Conservation (phyloP, 371 early-diverging fungal genomes). For the Actinomortierella wolfii region DNA sequence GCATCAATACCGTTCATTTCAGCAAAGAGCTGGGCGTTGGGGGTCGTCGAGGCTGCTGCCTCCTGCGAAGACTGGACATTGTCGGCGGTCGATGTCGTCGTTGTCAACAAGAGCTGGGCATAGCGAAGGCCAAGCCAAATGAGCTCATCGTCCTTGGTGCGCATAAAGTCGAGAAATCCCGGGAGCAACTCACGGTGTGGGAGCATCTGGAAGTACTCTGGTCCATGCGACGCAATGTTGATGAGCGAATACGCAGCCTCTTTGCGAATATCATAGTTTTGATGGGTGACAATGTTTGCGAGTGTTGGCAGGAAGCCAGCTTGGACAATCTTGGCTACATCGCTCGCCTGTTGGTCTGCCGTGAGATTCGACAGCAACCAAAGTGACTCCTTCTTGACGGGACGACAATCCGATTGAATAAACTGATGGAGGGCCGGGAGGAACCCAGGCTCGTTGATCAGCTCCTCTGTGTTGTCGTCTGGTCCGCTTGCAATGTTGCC, state of each 20-base stretch:
- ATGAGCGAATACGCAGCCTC: constrained; percentile 61
- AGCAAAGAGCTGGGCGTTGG: constrained; percentile 26
- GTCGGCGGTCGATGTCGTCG: neutral
- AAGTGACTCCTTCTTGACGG: constrained; percentile 74
- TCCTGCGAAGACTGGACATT: neutral
- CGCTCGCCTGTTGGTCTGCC: constrained; percentile 53
- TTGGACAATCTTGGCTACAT: constrained; percentile 55
- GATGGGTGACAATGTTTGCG: constrained; percentile 54
- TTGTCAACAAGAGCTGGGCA: constrained; percentile 51
- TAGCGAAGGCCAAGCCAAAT: constrained; percentile 54
- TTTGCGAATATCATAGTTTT: constrained; percentile 68
- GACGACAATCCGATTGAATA: constrained; percentile 62
- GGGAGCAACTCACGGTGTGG: constrained; percentile 56
- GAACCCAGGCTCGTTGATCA: constrained; percentile 56
- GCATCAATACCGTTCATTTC: constrained; percentile 42
- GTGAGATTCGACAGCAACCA: constrained; percentile 80
- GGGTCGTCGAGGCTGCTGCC: constrained; percentile 20
- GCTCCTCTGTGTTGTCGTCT: constrained; percentile 58
- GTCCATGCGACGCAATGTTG: constrained; percentile 57
- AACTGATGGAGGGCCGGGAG: constrained; percentile 53
- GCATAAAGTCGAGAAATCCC: constrained; percentile 56
- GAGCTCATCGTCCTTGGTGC: constrained; percentile 54
- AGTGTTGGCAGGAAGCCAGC: constrained; percentile 60
- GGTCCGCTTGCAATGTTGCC: constrained; percentile 74
- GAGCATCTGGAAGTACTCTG: constrained; percentile 49